Evolutionary conservation across 306 rosid species (phyloP).

Genomic region (Gynostemma pentaphyllum): DNA sequence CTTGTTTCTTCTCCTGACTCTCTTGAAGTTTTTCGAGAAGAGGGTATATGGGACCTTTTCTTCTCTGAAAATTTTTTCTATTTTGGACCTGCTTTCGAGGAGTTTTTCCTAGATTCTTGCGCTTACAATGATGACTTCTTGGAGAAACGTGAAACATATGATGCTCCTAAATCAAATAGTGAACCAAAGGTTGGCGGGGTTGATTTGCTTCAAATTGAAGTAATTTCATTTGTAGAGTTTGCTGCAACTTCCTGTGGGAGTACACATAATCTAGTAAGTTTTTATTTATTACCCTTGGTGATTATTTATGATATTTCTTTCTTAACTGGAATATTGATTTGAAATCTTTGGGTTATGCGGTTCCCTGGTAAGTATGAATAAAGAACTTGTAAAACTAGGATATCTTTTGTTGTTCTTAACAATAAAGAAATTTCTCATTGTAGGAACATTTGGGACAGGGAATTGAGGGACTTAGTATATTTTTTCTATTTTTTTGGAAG

Average conservation of each 20-base stretch:
- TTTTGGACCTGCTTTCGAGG: conserved; percentile 46
- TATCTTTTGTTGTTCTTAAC: no score
- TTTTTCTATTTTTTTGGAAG: no score
- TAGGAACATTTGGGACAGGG: no score
- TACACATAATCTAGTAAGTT: conserved; percentile 63
- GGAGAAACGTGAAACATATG: conserved; percentile 28
- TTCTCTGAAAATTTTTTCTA: conserved; percentile 86
- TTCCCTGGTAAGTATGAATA: not conserved
- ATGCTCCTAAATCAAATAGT: conserved; percentile 30
- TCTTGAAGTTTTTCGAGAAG: conserved; percentile 57
- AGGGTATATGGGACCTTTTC: conserved; percentile 88
- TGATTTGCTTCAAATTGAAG: conserved; percentile 57
- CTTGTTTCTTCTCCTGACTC: conserved; percentile 54
- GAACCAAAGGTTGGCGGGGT: conserved; percentile 35
- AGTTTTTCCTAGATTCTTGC: conserved; percentile 27
- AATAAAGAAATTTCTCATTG: no score
- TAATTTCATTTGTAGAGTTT: conserved; percentile 74
- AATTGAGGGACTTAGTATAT: no score
- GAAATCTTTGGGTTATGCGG: not conserved
- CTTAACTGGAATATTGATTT: conserved; percentile 9
- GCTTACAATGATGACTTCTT: conserved; percentile 11
- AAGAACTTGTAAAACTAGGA: not conserved
- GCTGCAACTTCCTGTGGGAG: conserved; percentile 61
- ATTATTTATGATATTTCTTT: conserved; percentile 2
- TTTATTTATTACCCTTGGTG: conserved; percentile 3